Percentiles rank a stretch among this genome's conserved stretches.
phyloP scores from a whole-genome alignment of 768 basidiomycete species.

The Fistulinella prunicolor region DNA sequence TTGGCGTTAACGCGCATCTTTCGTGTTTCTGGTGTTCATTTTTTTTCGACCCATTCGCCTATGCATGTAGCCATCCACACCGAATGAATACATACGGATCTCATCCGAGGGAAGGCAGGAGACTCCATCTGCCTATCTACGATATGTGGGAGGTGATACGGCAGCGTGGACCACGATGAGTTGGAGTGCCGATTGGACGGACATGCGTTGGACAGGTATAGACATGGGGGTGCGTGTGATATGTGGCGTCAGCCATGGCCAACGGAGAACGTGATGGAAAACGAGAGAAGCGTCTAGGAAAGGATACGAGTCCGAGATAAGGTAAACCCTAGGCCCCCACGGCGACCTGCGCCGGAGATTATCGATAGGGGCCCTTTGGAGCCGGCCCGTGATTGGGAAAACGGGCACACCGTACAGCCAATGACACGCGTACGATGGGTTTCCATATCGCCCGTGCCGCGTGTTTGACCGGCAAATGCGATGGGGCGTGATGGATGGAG shows the following conservation, averaged over 20 bases:
- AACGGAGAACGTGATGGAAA: constrained; percentile 3
- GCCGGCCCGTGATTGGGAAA: too few species aligned
- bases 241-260: background rate
- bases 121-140: constrained; percentile 1
- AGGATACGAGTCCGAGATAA: background rate
- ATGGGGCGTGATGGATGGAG: background rate
- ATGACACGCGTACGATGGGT: too few species aligned
- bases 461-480: background rate
- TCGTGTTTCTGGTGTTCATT: background rate
- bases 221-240: too few species aligned
- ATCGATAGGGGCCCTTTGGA: too few species aligned
- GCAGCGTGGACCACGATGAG: too few species aligned
- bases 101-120: background rate
- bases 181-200: background rate
- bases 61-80: constrained; percentile 1
- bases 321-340: constrained; percentile 2
- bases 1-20: constrained; percentile 2
- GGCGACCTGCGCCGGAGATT: background rate
- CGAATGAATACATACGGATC: constrained; percentile 7
- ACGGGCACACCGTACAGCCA: too few species aligned
- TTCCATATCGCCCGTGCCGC: background rate
- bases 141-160: too few species aligned
- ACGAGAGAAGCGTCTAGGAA: background rate
- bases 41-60: background rate
- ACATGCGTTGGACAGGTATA: background rate